Percentiles rank a stretch among this genome's conserved stretches.
phyloP scores from a whole-genome alignment of 1,284 basidiomycete genomes.

The Macrocystidia cucumis region DNA sequence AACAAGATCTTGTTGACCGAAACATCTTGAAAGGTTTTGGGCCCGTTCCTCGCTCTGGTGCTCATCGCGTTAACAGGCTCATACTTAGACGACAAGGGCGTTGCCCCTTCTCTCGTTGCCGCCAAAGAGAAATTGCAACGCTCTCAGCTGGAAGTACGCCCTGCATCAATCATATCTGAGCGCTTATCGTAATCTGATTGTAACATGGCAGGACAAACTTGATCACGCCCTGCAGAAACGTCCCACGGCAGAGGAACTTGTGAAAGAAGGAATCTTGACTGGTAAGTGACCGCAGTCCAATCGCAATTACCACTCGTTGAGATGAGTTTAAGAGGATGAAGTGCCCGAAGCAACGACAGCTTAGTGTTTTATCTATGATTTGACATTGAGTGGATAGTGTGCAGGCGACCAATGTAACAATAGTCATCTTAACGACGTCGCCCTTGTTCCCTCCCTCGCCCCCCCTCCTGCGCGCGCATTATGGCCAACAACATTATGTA shows the following conservation, averaged over 20 bases:
- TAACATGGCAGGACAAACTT: slow-evolving; percentile 49
- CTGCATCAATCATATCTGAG: neutral
- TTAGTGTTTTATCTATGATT: too few relatives aligned
- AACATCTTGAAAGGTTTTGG: slow-evolving; percentile 67
- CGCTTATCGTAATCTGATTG: neutral
- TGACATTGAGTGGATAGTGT: too few relatives aligned
- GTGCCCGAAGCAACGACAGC: too few relatives aligned
- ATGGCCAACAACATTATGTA: too few relatives aligned
- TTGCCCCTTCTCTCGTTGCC: slow-evolving; percentile 65
- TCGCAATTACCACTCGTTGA: too few relatives aligned
- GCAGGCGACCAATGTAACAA: too few relatives aligned
- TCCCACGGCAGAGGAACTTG: slow-evolving; percentile 61
- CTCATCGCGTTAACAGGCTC: slow-evolving; percentile 3
- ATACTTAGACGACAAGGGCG: slow-evolving; percentile 46
- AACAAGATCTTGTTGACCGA: slow-evolving; percentile 60
- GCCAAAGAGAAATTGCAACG: slow-evolving; percentile 58
- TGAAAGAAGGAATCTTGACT: slow-evolving; percentile 65
- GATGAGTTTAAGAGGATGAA: too few relatives aligned
- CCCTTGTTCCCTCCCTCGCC: too few relatives aligned
- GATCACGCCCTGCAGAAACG: slow-evolving; percentile 58
- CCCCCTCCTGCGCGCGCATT: too few relatives aligned
- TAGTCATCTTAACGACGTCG: too few relatives aligned
- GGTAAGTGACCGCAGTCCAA: slow-evolving; percentile 21
- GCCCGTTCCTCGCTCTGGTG: neutral
- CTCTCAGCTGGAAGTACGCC: slow-evolving; percentile 57